phyloP scores from a whole-genome alignment of 306 rosid genomes.

The Lathyrus tuberosus region DNA sequence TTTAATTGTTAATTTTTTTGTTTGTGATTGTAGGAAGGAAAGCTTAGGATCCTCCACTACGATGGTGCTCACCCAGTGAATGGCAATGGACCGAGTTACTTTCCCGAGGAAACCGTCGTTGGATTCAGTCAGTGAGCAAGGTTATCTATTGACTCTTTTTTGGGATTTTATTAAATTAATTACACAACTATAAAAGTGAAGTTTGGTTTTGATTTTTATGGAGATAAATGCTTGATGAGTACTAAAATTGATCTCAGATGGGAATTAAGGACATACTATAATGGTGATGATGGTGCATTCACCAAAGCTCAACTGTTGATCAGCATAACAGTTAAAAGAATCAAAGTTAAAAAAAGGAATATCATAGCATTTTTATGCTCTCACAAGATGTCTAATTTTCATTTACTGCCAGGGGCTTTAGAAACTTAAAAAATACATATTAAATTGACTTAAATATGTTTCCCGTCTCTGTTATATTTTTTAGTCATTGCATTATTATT shows the following conservation, averaged over 20 bases:
- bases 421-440: background rate
- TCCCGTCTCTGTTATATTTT: background rate
- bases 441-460: background rate
- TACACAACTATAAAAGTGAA: slow-evolving; percentile 10
- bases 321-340: background rate
- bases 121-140: slow-evolving; percentile 50
- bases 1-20: slow-evolving; percentile 15
- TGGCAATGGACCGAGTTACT: slow-evolving; percentile 54
- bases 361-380: background rate
- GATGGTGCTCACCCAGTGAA: slow-evolving; percentile 44
- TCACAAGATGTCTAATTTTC: slow-evolving; percentile 2
- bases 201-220: slow-evolving; percentile 30
- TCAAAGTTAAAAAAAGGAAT: background rate
- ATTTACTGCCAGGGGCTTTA: background rate
- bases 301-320: background rate
- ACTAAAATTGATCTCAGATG: slow-evolving; percentile 17
- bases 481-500: background rate
- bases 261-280: slow-evolving; percentile 26
- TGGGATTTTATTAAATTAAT: slow-evolving; percentile 24
- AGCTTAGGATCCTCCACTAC: slow-evolving; percentile 67
- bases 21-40: slow-evolving; percentile 82
- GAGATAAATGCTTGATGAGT: slow-evolving; percentile 23
- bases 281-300: slow-evolving; percentile 7
- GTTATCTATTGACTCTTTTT: slow-evolving; percentile 41
- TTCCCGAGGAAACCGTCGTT: slow-evolving; percentile 52